Evolutionary conservation across 2,329 filamentous ascomycete species (phyloP).

Genomic region (Aspergillus versicolor): DNA sequence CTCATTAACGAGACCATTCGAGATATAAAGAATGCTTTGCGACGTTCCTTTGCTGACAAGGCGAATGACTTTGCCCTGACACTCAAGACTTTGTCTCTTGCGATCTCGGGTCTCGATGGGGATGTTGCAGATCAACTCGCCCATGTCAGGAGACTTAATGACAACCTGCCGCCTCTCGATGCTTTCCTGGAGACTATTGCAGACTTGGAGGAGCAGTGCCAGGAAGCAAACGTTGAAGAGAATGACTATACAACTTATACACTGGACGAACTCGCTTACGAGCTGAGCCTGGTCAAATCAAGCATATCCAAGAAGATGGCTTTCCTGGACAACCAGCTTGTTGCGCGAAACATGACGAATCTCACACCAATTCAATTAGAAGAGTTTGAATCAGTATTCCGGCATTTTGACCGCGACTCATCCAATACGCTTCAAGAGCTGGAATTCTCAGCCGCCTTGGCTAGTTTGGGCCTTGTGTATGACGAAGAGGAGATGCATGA

Average conservation of each 20-base stretch:
- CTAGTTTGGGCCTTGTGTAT: conserved; percentile 92
- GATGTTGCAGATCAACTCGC: conserved; percentile 92
- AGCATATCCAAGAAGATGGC: conserved; percentile 94
- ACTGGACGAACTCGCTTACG: conserved; percentile 93
- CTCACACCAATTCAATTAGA: conserved; percentile 96
- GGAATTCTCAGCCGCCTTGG: conserved; percentile 92
- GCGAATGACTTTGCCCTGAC: conserved; percentile 97
- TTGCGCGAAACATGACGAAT: conserved; percentile 98
- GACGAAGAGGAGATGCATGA: conserved; percentile 98
- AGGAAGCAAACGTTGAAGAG: conserved; percentile 97
- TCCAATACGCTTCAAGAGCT: conserved; percentile 88
- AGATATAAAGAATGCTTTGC: conserved; percentile 95
- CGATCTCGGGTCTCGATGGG: conserved; percentile 94
- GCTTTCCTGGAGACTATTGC: conserved; percentile 86
- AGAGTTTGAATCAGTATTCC: conserved; percentile 97
- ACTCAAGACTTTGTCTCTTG: conserved; percentile 89
- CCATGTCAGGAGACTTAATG: conserved; percentile 80
- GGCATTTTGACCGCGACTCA: conserved; percentile 93
- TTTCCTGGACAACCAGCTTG: conserved; percentile 98
- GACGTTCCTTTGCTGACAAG: conserved; percentile 93
- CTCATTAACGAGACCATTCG: conserved; percentile 97
- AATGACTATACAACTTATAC: conserved; percentile 99
- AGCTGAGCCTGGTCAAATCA: conserved; percentile 84
- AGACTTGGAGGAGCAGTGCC: conserved; percentile 80
- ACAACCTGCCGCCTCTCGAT: conserved; percentile 85